Evolutionary conservation across 371 early-diverging fungal species (phyloP).

Genomic region (Mucor circinelloides): DNA sequence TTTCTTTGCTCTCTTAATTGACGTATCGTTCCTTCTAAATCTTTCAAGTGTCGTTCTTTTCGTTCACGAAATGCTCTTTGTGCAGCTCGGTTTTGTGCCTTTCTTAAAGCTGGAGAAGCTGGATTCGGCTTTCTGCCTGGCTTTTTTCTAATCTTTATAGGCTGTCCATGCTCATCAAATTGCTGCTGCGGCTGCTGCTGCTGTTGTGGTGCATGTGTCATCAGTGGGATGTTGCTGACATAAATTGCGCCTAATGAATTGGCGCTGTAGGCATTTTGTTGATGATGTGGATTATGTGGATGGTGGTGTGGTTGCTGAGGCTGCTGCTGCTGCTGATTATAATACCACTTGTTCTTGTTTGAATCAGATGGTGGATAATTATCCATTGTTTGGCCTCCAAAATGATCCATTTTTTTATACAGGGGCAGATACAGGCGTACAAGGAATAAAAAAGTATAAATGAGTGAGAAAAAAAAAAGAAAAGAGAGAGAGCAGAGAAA

Average conservation of each 20-base stretch:
- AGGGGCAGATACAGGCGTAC: neutral
- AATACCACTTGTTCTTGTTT: neutral
- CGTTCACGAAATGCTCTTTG: slow-evolving; percentile 82
- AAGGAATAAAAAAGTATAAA: neutral
- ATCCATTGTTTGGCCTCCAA: neutral
- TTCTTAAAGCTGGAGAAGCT: slow-evolving; percentile 67
- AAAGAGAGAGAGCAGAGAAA: slow-evolving; percentile 5
- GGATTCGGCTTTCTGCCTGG: slow-evolving; percentile 82
- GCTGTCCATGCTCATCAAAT: slow-evolving; percentile 19
- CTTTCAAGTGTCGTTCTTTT: slow-evolving; percentile 67
- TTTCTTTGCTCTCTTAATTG: slow-evolving; percentile 60
- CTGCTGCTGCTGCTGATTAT: neutral
- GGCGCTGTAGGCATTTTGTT: neutral
- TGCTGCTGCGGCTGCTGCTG: slow-evolving; percentile 17
- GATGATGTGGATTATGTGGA: neutral
- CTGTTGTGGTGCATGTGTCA: slow-evolving; percentile 9
- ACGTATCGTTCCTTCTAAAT: slow-evolving; percentile 65
- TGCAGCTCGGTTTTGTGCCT: slow-evolving; percentile 80
- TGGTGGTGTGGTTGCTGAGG: neutral
- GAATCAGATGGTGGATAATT: neutral
- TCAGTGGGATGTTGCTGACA: slow-evolving; percentile 20
- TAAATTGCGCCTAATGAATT: slow-evolving; percentile 20
- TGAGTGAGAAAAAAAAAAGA: neutral
- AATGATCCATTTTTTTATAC: slow-evolving; percentile 9
- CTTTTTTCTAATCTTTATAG: slow-evolving; percentile 27